Base-by-base conservation (phyloP, 2,329 filamentous ascomycete species). In the Monilinia polystroma region DNA sequence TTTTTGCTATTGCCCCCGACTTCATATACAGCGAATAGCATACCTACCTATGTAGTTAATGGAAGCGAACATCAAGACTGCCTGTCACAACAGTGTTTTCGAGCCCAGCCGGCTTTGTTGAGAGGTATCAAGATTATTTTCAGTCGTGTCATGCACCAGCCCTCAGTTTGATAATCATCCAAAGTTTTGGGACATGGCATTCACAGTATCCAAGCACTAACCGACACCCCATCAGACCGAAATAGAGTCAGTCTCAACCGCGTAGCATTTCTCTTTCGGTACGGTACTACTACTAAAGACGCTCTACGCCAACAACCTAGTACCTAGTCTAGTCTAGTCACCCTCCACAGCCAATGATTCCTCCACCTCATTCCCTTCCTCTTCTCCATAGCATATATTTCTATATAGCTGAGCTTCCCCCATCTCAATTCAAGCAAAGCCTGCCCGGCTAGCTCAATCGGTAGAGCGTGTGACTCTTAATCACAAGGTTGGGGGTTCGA, bases 391-490 rank as follows among this genome's bases (percentile, higher is more conserved):
- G 32, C 4, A 35, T 7, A 35, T 35, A 35, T 35, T 6, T 5
- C 7, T 8, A 35, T 1, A 35, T 8, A 35, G 32, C 32, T 35
- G 1, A 23, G 23, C 23, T 23, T 1, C 23, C 23, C 23, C 1
- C 32, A 35, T 35, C 32, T 7, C 3, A 35, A 35, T 7, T 35
- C 32, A 6, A 35, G 32, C 35, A 23, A 12, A 60, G 56, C 43
- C 41, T 43, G 68, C 71, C 71, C 68, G 68, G 70, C 65, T 72
- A 74, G 72, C 73, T 73, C 73, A 74, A 73, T 73, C 70, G 72
- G 71, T 74, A 73, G 72, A 73, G 72, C 73, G 71, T 74, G 71
- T 72, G 72, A 68, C 72, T 74, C 71, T 74, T 70, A 74, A 56
- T 56, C 54, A 56, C 54, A 56, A 56, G 54, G 35, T 57, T 57